phyloP scores from a whole-genome alignment of 2,329 filamentous ascomycete species.

The Trichoderma harzianum region DNA sequence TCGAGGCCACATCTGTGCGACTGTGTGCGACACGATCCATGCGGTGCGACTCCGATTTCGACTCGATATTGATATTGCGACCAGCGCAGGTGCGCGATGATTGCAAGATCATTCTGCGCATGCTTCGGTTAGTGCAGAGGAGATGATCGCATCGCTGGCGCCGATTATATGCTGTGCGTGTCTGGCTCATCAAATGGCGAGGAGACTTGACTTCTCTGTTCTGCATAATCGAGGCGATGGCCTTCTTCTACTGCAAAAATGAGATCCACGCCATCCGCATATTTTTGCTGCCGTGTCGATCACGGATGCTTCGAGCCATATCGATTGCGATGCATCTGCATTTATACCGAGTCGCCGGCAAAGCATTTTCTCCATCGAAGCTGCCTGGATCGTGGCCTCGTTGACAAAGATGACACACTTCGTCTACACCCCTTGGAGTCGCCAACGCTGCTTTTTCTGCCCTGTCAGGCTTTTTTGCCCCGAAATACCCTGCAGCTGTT shows the following conservation, averaged over 20 bases:
- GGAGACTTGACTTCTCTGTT: neutral
- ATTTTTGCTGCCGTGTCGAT: neutral
- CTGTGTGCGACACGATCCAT: constrained; percentile 16
- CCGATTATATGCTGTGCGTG: neutral
- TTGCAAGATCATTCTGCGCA: neutral
- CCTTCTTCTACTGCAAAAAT: neutral
- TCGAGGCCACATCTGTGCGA: neutral
- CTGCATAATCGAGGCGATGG: neutral
- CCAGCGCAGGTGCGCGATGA: neutral
- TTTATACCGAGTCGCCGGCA: neutral
- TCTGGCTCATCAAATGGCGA: neutral
- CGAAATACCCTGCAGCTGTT: neutral
- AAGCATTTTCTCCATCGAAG: neutral
- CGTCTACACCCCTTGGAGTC: neutral
- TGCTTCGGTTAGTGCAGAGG: neutral
- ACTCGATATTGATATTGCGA: neutral
- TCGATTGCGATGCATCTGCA: neutral
- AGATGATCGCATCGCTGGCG: neutral
- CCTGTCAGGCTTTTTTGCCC: neutral
- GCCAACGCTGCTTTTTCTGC: neutral
- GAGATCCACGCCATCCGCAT: neutral
- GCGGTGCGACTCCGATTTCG: constrained; percentile 15
- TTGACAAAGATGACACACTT: neutral
- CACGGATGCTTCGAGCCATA: neutral
- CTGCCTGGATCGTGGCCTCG: no score